phyloP scores from a whole-genome alignment of 768 basidiomycete species.

The Termitomyces sp. region DNA sequence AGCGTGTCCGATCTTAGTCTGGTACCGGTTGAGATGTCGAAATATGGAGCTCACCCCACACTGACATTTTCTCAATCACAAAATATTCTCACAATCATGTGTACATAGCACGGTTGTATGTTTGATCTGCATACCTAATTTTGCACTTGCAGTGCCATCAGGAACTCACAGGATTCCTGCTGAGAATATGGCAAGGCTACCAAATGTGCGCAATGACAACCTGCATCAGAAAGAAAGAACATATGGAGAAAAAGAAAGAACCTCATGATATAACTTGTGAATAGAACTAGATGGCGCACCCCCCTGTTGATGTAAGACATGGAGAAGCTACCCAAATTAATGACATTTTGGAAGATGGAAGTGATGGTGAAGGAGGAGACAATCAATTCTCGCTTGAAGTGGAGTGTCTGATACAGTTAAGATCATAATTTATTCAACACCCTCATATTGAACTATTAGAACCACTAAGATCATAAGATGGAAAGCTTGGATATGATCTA shows the following conservation, averaged over 20 bases:
- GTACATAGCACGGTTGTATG: too few relatives aligned
- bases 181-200: not conserved
- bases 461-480: too few relatives aligned
- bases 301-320: not conserved
- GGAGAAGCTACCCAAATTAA: not conserved
- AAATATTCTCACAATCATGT: too few relatives aligned
- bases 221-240: not conserved
- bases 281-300: not conserved
- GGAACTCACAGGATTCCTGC: not conserved
- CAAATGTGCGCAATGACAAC: not conserved
- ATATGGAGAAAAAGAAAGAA: not conserved
- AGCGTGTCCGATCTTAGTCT: too few relatives aligned
- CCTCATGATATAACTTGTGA: not conserved
- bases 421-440: too few relatives aligned
- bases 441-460: too few relatives aligned
- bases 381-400: too few relatives aligned
- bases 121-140: not conserved
- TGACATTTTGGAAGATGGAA: not conserved
- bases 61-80: too few relatives aligned
- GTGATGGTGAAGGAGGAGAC: not conserved
- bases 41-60: too few relatives aligned
- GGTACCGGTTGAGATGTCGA: too few relatives aligned
- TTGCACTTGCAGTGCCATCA: not conserved
- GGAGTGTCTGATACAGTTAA: too few relatives aligned
- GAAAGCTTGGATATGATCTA: too few relatives aligned